phyloP scores from a whole-genome alignment of 2,329 filamentous ascomycete species.

The Aureobasidium sp. region DNA sequence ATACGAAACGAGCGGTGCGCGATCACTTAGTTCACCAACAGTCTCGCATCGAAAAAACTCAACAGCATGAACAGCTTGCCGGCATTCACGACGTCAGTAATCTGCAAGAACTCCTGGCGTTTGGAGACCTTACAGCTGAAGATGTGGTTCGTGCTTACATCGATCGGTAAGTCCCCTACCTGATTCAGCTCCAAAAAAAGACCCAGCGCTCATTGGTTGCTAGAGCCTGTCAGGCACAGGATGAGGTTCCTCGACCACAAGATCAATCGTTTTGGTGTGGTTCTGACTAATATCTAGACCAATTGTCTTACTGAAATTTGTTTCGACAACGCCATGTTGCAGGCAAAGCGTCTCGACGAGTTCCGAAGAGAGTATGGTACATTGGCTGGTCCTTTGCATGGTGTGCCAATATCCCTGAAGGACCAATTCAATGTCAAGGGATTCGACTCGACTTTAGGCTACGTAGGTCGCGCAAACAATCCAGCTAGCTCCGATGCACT shows the following conservation, averaged over 20 bases:
- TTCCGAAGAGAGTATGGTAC: slow-evolving; percentile 42
- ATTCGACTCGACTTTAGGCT: slow-evolving; percentile 46
- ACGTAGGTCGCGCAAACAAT: slow-evolving; percentile 43
- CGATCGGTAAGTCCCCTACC: not conserved
- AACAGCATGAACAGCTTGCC: not conserved
- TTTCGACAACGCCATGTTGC: slow-evolving; percentile 47
- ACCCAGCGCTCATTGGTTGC: not conserved
- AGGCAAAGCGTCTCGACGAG: slow-evolving; percentile 45
- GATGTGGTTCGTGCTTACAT: not conserved
- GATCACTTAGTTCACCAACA: not conserved
- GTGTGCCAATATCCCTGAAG: slow-evolving; percentile 42
- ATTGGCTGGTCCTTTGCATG: slow-evolving; percentile 28
- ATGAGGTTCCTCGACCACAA: not conserved
- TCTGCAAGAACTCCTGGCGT: not conserved
- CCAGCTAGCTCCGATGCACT: slow-evolving; percentile 45
- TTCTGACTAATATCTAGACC: not conserved
- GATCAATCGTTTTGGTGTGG: too few relatives aligned
- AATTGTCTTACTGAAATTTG: slow-evolving; percentile 39
- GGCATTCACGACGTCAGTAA: not conserved
- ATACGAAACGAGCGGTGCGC: not conserved
- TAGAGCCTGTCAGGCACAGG: not conserved
- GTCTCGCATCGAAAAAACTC: too few relatives aligned
- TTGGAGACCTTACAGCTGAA: not conserved
- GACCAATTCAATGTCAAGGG: slow-evolving; percentile 52
- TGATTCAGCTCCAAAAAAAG: not conserved